phyloP scores from a whole-genome alignment of 495 filamentous ascomycete species.

The Talaromyces stipitatus region DNA sequence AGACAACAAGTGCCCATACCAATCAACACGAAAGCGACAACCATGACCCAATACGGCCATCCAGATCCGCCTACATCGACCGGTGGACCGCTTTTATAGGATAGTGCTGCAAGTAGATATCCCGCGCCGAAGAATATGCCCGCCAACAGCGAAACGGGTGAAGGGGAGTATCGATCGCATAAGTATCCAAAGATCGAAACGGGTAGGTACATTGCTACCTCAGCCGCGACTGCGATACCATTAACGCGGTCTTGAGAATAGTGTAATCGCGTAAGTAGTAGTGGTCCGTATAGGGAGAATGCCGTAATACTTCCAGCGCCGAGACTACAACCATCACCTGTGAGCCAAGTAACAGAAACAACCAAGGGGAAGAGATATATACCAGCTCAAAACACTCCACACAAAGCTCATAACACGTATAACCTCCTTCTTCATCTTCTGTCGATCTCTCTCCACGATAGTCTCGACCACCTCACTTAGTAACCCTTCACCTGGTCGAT shows the following conservation, averaged over 20 bases:
- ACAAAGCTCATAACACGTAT: slow-evolving; percentile 48
- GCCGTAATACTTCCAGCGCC: slow-evolving; percentile 80
- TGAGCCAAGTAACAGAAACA: neutral
- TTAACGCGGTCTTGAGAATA: slow-evolving; percentile 92
- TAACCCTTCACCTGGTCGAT: slow-evolving; percentile 20
- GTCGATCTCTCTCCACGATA: slow-evolving; percentile 49
- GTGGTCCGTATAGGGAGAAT: slow-evolving; percentile 84
- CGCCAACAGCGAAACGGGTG: slow-evolving; percentile 63
- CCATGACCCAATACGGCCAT: slow-evolving; percentile 75
- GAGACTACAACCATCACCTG: slow-evolving; percentile 35
- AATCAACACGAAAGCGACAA: slow-evolving; percentile 70
- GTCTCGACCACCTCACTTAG: slow-evolving; percentile 54
- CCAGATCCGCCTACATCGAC: slow-evolving; percentile 47
- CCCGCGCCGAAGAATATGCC: slow-evolving; percentile 67
- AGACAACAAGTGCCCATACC: slow-evolving; percentile 78
- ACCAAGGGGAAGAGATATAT: slow-evolving; percentile 10
- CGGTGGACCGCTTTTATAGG: slow-evolving; percentile 59
- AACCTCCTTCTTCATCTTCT: slow-evolving; percentile 42
- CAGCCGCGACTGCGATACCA: slow-evolving; percentile 72
- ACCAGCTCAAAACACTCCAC: slow-evolving; percentile 56
- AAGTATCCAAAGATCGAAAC: slow-evolving; percentile 84
- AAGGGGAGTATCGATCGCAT: slow-evolving; percentile 80
- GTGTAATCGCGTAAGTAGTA: slow-evolving; percentile 73
- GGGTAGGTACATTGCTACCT: slow-evolving; percentile 79
- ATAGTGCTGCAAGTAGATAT: slow-evolving; percentile 74